Conservation (phyloP, 805 yeast genomes). For the Candida odintsovae region DNA sequence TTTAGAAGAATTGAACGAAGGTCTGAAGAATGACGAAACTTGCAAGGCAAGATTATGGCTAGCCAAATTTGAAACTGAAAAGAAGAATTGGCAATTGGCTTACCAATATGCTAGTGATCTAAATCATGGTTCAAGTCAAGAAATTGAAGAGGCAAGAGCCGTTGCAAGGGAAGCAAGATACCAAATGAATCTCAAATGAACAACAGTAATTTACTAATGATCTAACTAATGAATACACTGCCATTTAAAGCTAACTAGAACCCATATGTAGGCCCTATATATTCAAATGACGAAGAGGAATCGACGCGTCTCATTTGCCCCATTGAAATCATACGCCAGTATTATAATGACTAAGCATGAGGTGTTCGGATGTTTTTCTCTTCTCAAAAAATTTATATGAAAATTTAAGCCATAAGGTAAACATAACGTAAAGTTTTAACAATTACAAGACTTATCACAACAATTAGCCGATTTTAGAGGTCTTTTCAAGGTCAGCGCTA, state of each 20-base stretch:
- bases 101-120: conserved; percentile 68
- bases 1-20: conserved; percentile 54
- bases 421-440: background rate
- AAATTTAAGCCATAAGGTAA: background rate
- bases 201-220: background rate
- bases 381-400: background rate
- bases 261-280: too few relatives aligned
- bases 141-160: conserved; percentile 82
- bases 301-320: too few relatives aligned
- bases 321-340: too few relatives aligned
- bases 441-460: too few relatives aligned
- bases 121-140: conserved; percentile 70
- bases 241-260: too few relatives aligned
- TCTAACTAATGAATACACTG: background rate
- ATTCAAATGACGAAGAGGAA: too few relatives aligned
- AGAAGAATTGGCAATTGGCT: conserved; percentile 59
- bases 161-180: conserved; percentile 74
- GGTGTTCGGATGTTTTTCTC: conserved; percentile 8
- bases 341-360: background rate
- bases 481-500: too few relatives aligned
- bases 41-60: conserved; percentile 83
- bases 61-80: conserved; percentile 58
- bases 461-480: too few relatives aligned
- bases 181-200: conserved; percentile 32
- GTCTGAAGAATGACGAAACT: conserved; percentile 59